Base-by-base conservation (phyloP, 2,329 filamentous ascomycete species). In the Zymoseptoria tritici region DNA sequence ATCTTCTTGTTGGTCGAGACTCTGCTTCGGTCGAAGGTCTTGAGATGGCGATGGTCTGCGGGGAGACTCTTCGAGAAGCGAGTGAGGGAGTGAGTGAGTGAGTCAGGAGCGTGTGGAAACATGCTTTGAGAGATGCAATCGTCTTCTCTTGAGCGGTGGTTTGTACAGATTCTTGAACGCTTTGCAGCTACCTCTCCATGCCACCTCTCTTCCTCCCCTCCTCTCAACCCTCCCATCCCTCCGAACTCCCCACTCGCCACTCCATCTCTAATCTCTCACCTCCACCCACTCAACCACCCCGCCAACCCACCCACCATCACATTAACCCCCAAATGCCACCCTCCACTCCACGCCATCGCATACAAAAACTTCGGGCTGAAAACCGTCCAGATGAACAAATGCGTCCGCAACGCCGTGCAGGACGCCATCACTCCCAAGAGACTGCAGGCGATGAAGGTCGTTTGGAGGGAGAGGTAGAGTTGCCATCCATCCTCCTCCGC, bases 321-420 rank as follows among this genome's bases (percentile, higher is more conserved):
- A 72, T 93, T 91, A 51, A 93, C 79, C 46, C 82, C 71, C 62
- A 92, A 72, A 82, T 99, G 93, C 77, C 92, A 90, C 7, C 84
- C 89, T 52, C 93, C 71, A 63, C 83, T 85, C 95, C 94, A 99
- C 13, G 88, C 91, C 80, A 94, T 88, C 64, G 86, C 89, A 73
- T 96, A 99, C 66, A 99, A 77, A 74, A 92, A 97, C 75, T 97
- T 99, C 0, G 94, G 94, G 64, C 90, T 96, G 74, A 99, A 99
- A 9, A 99, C 94, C 0, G 93, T 97, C 94, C 94, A 99, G 62
- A 99, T 92, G 72, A 99, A 99, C 60, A 99, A 75, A 79, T 99
- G 94, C 29, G 90, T 91, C 66, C 93, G 80, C 71, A 99, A 74
- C 7, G 83, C 80, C 54, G 89, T 91, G 74, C 94, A 99, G 16